Evolutionary conservation across 1,139 yeast species (phyloP), one percentile per base, ranked within the genome.

Genomic region (Arxiozyma telluris): DNA sequence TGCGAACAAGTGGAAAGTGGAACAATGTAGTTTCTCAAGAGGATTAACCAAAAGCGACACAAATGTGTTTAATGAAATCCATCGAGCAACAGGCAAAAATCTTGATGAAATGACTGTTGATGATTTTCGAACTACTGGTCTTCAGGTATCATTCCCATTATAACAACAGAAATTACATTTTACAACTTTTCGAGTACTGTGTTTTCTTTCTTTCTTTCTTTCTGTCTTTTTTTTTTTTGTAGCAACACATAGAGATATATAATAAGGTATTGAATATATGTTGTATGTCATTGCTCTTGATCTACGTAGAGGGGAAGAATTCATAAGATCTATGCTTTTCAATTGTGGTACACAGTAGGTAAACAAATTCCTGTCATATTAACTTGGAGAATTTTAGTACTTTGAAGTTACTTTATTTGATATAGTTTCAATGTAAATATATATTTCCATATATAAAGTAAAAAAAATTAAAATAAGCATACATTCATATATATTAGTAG

Each of bases 31-130:
- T 12, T 66, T 65, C 51, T 62, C 68, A 8, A 65, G 60, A 51
- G 71, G 71, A 7, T 61, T 64, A 50, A 66, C 69, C 1, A 62
- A 66, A 48, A 61, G 63, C 17, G 71, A 67, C 50, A 64, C 64
- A 39, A 61, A 60, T 47, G 60, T 64, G 9, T 67, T 64, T 50
- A 60, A 41, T 59, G 60, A 53, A 61, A 60, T 47, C 44, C 55
- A 34, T 53, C 58, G 30, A 56, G 58, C 44, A 52, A 54, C 57
- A 21, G 53, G 55, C 11, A 62, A 60, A 41, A 52, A 43, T n/a
- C 59, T 66, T 30, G 55, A 55, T 18, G 65, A 64, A 39, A 60
- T 64, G 57, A 61, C 64, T 21, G 52, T 63, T 15, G 46, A 50
- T 30, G 69, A 66, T 53, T 66, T 64, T 56, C 55, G 55, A 49